Evolutionary conservation across 805 yeast genomes (phyloP).

Genomic region (Cyberlindnera mississippiensis): DNA sequence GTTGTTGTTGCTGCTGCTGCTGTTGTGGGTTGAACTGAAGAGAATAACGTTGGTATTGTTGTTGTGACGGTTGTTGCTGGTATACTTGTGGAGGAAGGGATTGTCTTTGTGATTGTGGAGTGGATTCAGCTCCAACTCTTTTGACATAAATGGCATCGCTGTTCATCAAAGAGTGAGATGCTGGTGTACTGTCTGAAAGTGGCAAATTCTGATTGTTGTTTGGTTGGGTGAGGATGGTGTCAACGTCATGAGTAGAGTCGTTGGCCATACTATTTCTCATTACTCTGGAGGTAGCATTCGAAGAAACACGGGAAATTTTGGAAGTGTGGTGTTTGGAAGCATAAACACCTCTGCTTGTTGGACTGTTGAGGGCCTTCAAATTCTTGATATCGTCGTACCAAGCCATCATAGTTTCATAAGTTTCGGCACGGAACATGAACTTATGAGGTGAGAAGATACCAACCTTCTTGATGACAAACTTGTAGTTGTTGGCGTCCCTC

Average conservation of each 20-base stretch:
- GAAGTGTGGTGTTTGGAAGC: slow-evolving; percentile 22
- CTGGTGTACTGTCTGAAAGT: slow-evolving; percentile 18
- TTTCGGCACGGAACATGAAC: slow-evolving; percentile 92
- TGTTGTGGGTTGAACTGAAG: slow-evolving; percentile 8
- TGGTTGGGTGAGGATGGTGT: slow-evolving; percentile 25
- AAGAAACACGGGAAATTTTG: slow-evolving; percentile 29
- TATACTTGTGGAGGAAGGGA: slow-evolving; percentile 13
- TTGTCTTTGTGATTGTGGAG: slow-evolving; percentile 19
- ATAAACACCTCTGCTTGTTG: slow-evolving; percentile 24
- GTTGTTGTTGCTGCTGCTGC: slow-evolving; percentile 12
- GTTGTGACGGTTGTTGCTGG: slow-evolving; percentile 6
- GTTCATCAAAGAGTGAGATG: slow-evolving; percentile 18
- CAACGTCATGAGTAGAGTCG: slow-evolving; percentile 25
- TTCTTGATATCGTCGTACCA: slow-evolving; percentile 82
- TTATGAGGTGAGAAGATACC: slow-evolving; percentile 82
- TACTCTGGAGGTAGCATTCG: slow-evolving; percentile 25
- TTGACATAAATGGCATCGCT: slow-evolving; percentile 23
- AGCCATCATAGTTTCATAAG: slow-evolving; percentile 69
- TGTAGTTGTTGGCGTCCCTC: slow-evolving; percentile 60
- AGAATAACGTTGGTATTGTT: slow-evolving; percentile 11
- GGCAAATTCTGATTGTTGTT: slow-evolving; percentile 24
- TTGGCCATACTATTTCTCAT: slow-evolving; percentile 15
- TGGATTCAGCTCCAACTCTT: slow-evolving; percentile 16
- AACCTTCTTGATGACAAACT: slow-evolving; percentile 76
- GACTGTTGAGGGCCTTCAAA: slow-evolving; percentile 57